Conservation (phyloP, 768 basidiomycete genomes). For the Lactarius trivialis region DNA sequence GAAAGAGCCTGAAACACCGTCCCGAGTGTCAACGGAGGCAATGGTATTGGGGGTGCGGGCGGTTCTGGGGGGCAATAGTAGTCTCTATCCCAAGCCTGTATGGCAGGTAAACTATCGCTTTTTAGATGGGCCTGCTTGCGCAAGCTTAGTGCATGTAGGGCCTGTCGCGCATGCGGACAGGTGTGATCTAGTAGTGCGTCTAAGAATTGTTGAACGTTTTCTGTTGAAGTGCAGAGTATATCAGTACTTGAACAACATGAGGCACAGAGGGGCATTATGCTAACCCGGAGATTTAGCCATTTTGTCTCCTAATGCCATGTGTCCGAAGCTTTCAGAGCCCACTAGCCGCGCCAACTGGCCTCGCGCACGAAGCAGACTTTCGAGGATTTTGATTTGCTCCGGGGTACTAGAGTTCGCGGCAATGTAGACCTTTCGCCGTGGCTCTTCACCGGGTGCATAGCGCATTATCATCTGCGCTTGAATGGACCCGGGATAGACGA, state of each 20-base stretch:
- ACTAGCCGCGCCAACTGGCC: slow-evolving; percentile 80
- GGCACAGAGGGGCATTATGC: slow-evolving; percentile 22
- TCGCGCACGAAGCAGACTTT: slow-evolving; percentile 66
- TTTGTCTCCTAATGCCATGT: slow-evolving; percentile 86
- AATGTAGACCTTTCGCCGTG: slow-evolving; percentile 75
- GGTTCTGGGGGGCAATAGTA: slow-evolving; percentile 83
- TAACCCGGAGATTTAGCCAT: slow-evolving; percentile 93
- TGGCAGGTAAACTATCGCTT: slow-evolving; percentile 48
- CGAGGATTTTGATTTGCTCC: slow-evolving; percentile 71
- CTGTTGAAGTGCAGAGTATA: slow-evolving; percentile 32
- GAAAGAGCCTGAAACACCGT: slow-evolving; percentile 90
- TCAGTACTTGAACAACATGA: neutral
- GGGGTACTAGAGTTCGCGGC: slow-evolving; percentile 72
- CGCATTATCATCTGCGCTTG: slow-evolving; percentile 94
- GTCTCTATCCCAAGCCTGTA: slow-evolving; percentile 97
- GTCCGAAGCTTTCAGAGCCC: slow-evolving; percentile 79
- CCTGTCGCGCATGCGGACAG: slow-evolving; percentile 64
- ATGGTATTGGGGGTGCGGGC: slow-evolving; percentile 63
- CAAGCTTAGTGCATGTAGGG: slow-evolving; percentile 56
- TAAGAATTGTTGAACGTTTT: slow-evolving; percentile 84
- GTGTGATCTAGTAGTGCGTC: slow-evolving; percentile 76
- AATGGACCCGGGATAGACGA: slow-evolving; percentile 77
- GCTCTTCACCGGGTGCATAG: slow-evolving; percentile 77
- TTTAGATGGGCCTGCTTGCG: slow-evolving; percentile 72
- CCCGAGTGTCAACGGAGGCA: slow-evolving; percentile 79